Conservation (phyloP, 2,329 filamentous ascomycete species). For the Clarireedia sp. region DNA sequence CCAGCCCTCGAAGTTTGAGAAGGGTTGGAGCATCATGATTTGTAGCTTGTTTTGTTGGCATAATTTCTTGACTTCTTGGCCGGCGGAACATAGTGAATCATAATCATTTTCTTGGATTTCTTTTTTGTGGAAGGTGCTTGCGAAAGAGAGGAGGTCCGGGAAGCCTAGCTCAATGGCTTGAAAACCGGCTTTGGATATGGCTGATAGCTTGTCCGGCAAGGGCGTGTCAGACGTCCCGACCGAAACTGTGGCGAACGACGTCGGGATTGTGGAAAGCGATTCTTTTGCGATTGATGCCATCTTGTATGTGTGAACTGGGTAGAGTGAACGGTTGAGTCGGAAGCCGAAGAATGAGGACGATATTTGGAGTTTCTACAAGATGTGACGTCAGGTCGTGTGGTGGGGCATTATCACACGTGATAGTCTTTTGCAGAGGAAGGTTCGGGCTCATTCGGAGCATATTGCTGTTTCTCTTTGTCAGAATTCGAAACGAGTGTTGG, state of each 20-base stretch:
- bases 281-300: conserved; percentile 4
- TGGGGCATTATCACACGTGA: conserved; percentile 5
- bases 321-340: neutral
- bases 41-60: conserved; percentile 46
- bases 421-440: neutral
- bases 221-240: conserved; percentile 43
- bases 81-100: conserved; percentile 46
- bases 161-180: conserved; percentile 66
- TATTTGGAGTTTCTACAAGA: neutral
- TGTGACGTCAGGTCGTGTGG: conserved; percentile 1
- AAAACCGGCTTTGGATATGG: conserved; percentile 59
- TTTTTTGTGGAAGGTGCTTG: conserved; percentile 40
- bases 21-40: conserved; percentile 68
- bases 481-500: neutral
- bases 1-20: conserved; percentile 74
- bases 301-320: neutral
- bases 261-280: conserved; percentile 32
- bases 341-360: neutral
- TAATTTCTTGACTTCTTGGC: conserved; percentile 44
- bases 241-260: conserved; percentile 49
- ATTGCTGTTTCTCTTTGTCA: conserved; percentile 1
- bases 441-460: conserved; percentile 9
- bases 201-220: conserved; percentile 51
- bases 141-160: conserved; percentile 61
- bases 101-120: conserved; percentile 52